Evolutionary conservation across 2,329 filamentous ascomycete species (phyloP), one percentile per base, ranked within the genome.

Genomic region (Claviceps maximensis): DNA sequence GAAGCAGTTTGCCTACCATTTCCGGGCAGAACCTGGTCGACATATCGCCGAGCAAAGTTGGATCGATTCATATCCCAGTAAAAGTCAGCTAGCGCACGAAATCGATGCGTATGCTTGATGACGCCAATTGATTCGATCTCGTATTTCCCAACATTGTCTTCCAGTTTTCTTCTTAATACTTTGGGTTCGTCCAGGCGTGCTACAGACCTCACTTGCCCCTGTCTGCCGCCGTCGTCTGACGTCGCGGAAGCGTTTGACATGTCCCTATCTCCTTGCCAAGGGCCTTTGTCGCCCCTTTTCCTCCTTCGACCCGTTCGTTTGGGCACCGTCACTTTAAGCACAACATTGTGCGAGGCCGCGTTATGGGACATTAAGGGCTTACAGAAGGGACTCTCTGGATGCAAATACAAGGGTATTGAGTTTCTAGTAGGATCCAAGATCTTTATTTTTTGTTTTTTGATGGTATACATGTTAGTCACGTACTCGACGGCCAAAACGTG

Each of bases 21-120:
- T 56, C 86, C 83, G 2, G 84, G 79, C 7, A 93, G 69, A 27
- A 94, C 74, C 52, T 84, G 79, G 2, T 89, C 76, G 51, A 80
- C 77, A 54, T 96, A 82, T 55, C 83, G 80, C 33, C 76, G 76
- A 61, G 89, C 81, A 65, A 94, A 87, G 0, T 78, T 71, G 47
- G 84, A 84, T 38, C 78, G 76, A 15, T 76, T 75, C 50, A 85
- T 82, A 23, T 87, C 82, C 68, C 84, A 91, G 62, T 94, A 88
- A 62, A 94, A 94, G 67, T 97, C 91, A 9, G 89, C 84, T 58
- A 95, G 75, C 77, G 83, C 83, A 64, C 91, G 80, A 67, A 94
- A 98, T 40, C 91, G 81, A 73, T 97, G 89, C 1, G 86, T 93
- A 59, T 87, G 82, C 53, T 83, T 80, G 56, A 96, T 79, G 21